These are phyloP conservation scores for Golubevia sp. DNA, from an alignment of 1,284 basidiomycete species.

Conservation along the genomic window DNA sequence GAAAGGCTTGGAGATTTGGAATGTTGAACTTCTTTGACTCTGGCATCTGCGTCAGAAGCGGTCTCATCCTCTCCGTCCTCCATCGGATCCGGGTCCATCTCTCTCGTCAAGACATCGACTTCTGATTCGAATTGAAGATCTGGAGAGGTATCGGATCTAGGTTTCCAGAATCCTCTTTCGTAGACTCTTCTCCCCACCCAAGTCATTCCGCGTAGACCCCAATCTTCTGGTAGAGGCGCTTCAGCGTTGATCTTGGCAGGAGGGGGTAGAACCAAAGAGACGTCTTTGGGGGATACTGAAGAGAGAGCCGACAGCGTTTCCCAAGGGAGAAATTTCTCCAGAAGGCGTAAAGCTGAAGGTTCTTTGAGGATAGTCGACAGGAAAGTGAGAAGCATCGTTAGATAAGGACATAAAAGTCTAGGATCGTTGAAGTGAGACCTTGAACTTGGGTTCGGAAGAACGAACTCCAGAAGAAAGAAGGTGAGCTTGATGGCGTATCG, in stretches of 20 bases:
- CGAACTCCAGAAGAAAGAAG: constrained; percentile 76
- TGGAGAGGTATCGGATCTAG: constrained; percentile 75
- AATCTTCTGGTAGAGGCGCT: constrained; percentile 85
- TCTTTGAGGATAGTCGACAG: constrained; percentile 76
- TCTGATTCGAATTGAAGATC: constrained; percentile 67
- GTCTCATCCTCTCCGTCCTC: constrained; percentile 71
- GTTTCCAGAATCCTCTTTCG: constrained; percentile 85
- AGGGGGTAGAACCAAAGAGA: constrained; percentile 69
- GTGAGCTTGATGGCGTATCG: constrained; percentile 77
- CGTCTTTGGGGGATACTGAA: constrained; percentile 63
- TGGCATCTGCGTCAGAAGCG: constrained; percentile 67
- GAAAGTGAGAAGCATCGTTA: constrained; percentile 84
- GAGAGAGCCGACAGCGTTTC: constrained; percentile 72
- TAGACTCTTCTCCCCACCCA: constrained; percentile 88
- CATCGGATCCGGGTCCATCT: constrained; percentile 71
- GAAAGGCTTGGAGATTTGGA: constrained; percentile 52
- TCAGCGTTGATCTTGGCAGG: constrained; percentile 64
- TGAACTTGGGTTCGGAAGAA: constrained; percentile 70
- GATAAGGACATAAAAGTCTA: constrained; percentile 76
- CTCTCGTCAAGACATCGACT: constrained; percentile 62
- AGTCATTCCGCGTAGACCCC: constrained; percentile 90
- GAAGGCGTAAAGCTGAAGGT: constrained; percentile 67
- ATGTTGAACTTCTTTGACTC: constrained; percentile 59
- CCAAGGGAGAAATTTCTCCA: constrained; percentile 86
- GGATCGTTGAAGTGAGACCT: constrained; percentile 69